These are phyloP conservation scores for Trypanosomatidae sp. DNA, from an alignment of 208 protist genomes.

Conservation along the genomic window DNA sequence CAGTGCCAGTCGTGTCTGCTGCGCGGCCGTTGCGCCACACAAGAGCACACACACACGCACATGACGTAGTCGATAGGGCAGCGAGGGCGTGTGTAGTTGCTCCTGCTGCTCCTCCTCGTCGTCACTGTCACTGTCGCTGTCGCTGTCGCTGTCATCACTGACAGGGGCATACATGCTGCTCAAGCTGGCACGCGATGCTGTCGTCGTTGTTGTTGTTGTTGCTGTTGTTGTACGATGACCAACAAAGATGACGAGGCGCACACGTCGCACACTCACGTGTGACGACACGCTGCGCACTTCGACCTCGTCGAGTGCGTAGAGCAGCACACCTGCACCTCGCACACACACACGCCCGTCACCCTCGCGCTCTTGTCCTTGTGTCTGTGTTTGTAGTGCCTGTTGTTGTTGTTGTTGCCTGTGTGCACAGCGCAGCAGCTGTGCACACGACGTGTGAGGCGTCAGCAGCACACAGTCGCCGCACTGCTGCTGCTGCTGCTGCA, in stretches of 20 bases:
- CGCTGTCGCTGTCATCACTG: background rate
- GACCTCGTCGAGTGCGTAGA: background rate
- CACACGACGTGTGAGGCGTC: too few relatives aligned
- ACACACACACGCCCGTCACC: conserved; percentile 6
- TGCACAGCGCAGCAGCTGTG: too few relatives aligned
- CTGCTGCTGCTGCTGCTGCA: conserved; percentile 40
- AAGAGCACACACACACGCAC: conserved; percentile 12
- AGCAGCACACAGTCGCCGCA: too few relatives aligned
- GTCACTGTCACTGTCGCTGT: background rate
- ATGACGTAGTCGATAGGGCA: conserved; percentile 9
- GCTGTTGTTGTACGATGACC: background rate
- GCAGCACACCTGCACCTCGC: background rate
- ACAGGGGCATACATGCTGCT: background rate
- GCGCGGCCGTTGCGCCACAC: conserved; percentile 6
- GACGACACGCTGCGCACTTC: background rate
- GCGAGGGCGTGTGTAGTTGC: conserved; percentile 1
- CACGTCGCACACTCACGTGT: background rate
- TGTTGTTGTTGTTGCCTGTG: too few relatives aligned
- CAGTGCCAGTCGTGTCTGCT: conserved; percentile 6
- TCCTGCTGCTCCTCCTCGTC: background rate
- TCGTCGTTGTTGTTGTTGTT: too few relatives aligned
- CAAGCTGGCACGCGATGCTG: too few relatives aligned
- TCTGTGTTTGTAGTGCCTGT: conserved; percentile 27
- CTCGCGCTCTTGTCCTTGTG: conserved; percentile 7
- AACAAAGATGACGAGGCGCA: background rate